phyloP scores from a whole-genome alignment of 352 stramenopile species.

The Pythium scleroteichum region DNA sequence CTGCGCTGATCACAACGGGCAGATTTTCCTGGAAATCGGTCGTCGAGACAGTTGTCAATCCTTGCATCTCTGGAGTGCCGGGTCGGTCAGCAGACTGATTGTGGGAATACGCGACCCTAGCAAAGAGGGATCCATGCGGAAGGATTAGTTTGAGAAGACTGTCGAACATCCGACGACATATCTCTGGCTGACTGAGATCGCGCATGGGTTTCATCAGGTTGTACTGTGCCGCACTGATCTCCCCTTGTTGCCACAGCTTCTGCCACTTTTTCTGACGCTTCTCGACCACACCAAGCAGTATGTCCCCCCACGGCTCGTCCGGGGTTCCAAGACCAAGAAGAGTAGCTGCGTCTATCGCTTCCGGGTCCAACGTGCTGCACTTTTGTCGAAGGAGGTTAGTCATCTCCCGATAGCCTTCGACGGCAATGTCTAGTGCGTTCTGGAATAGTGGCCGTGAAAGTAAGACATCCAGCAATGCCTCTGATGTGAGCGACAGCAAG shows the following conservation, averaged over 20 bases:
- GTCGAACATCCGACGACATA: constrained; percentile 55
- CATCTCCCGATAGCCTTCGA: constrained; percentile 53
- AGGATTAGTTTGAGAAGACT: constrained; percentile 53
- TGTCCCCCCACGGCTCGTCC: constrained; percentile 45
- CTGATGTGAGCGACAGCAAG: constrained; percentile 45
- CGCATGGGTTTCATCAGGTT: constrained; percentile 15
- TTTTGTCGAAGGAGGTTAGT: constrained; percentile 26
- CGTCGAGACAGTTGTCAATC: too few relatives aligned
- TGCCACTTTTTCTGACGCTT: constrained; percentile 38
- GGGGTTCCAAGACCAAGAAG: constrained; percentile 14
- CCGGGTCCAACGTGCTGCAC: constrained; percentile 9
- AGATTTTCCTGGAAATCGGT: constrained; percentile 40
- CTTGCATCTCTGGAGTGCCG: too few relatives aligned
- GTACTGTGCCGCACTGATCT: constrained; percentile 14
- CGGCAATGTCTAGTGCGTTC: constrained; percentile 38
- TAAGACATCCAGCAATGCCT: constrained; percentile 53
- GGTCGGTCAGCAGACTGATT: too few relatives aligned
- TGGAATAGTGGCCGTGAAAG: constrained; percentile 37
- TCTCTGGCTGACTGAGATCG: constrained; percentile 26
- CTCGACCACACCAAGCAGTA: constrained; percentile 38
- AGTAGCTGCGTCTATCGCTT: constrained; percentile 15
- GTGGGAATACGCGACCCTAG: constrained; percentile 25
- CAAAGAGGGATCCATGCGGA: constrained; percentile 32
- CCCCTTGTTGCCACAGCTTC: constrained; percentile 28
- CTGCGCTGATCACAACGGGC: constrained; percentile 32